phyloP scores from a whole-genome alignment of 495 filamentous ascomycete species.

The Clavariopsis aquatica region DNA sequence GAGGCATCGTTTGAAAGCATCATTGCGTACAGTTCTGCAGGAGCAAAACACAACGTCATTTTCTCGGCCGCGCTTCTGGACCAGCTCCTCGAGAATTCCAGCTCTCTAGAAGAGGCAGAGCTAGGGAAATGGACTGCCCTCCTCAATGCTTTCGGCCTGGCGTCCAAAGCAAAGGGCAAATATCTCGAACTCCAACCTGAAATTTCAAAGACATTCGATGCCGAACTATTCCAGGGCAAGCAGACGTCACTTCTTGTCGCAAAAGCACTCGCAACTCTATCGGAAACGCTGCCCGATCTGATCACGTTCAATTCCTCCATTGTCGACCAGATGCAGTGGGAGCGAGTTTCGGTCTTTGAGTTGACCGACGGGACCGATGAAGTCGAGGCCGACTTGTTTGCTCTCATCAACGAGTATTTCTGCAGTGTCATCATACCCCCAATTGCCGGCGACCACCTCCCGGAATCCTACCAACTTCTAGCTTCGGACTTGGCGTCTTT shows the following conservation, averaged over 20 bases:
- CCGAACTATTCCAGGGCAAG: constrained; percentile 50
- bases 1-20: constrained; percentile 49
- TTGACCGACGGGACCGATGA: constrained; percentile 39
- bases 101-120: constrained; percentile 41
- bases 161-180: constrained; percentile 42
- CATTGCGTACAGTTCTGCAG: constrained; percentile 56
- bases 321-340: constrained; percentile 65
- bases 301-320: constrained; percentile 60
- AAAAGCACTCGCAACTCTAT: constrained; percentile 44
- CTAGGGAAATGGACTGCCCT: constrained; percentile 48
- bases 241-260: constrained; percentile 48
- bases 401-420: constrained; percentile 58
- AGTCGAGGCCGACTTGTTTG: constrained; percentile 32
- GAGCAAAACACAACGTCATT: constrained; percentile 54
- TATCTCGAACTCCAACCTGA: constrained; percentile 42
- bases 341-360: constrained; percentile 50
- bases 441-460: constrained; percentile 57
- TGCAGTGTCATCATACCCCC: constrained; percentile 53
- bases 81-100: constrained; percentile 47
- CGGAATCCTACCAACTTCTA: constrained; percentile 57
- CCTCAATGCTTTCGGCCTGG: constrained; percentile 55
- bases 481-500: constrained; percentile 58
- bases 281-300: constrained; percentile 52
- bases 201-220: constrained; percentile 45
- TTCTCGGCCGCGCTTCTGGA: constrained; percentile 54